A percentile compares a stretch with the other conserved stretches of the same genome.
Evolutionary conservation across 2,329 filamentous ascomycete species (phyloP).

Genomic region (Fusarium buxicola): DNA sequence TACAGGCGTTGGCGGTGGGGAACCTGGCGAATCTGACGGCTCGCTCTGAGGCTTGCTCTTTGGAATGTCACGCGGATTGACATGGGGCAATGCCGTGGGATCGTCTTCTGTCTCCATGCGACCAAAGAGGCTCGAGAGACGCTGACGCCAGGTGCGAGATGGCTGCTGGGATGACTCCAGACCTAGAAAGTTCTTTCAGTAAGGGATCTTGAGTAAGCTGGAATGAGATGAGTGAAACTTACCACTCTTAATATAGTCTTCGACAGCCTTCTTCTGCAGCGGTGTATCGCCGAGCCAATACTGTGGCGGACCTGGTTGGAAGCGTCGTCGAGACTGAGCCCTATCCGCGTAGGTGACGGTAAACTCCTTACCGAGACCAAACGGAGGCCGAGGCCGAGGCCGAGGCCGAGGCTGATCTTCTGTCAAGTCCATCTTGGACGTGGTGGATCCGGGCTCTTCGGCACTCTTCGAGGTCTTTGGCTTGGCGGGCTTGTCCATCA

Average conservation of each 20-base stretch:
- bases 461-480: not conserved
- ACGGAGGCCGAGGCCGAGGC: constrained; percentile 2
- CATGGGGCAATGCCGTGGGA: constrained; percentile 34
- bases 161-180: constrained; percentile 18
- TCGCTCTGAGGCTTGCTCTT: constrained; percentile 28
- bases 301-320: constrained; percentile 39
- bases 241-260: constrained; percentile 36
- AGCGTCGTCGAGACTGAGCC: constrained; percentile 35
- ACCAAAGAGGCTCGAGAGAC: constrained; percentile 20
- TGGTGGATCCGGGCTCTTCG: no score
- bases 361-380: constrained; percentile 16
- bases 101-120: constrained; percentile 7
- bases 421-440: not conserved
- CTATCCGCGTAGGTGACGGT: constrained; percentile 28
- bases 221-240: constrained; percentile 9
- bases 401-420: not conserved
- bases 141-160: constrained; percentile 18
- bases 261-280: constrained; percentile 44
- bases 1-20: no score
- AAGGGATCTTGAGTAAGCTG: not conserved
- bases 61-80: constrained; percentile 32
- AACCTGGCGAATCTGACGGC: not conserved
- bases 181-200: constrained; percentile 20
- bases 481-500: not conserved
- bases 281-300: constrained; percentile 49